Evolutionary conservation across 108 stramenopile species (phyloP).

Genomic region (Cyclostephanos invisitatus): DNA sequence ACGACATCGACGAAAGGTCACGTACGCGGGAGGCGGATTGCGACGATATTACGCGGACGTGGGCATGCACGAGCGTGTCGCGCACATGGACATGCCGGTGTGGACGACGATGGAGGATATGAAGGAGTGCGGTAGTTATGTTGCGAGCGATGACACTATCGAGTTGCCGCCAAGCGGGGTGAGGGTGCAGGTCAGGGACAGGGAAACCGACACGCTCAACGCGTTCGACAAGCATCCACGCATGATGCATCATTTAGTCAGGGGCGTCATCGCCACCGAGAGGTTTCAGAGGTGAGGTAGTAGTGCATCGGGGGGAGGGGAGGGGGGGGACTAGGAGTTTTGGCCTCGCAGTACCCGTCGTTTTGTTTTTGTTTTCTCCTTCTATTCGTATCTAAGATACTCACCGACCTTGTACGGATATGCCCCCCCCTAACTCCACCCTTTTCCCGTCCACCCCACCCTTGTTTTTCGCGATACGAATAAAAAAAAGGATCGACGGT

Average conservation of each 20-base stretch:
- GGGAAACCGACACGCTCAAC: slow-evolving; percentile 66
- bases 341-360: no score
- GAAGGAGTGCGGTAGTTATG: not conserved
- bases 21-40: slow-evolving; percentile 45
- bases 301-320: no score
- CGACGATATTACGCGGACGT: slow-evolving; percentile 42
- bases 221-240: slow-evolving; percentile 75
- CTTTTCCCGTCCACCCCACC: not conserved
- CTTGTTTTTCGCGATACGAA: not conserved
- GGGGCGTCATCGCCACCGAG: slow-evolving; percentile 54
- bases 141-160: no score
- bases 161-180: no score
- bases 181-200: slow-evolving; percentile 58
- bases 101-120: slow-evolving; percentile 29
- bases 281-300: slow-evolving; percentile 57
- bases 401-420: no score
- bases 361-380: not conserved
- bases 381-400: no score
- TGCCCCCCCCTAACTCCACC: no score
- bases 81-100: slow-evolving; percentile 25
- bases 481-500: slow-evolving; percentile 43
- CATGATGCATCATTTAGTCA: slow-evolving; percentile 67
- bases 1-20: not conserved
- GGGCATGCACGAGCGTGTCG: slow-evolving; percentile 26
- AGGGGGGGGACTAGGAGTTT: no score